Evolutionary conservation across 495 filamentous ascomycete genomes (phyloP).

Genomic region (Recurvomyces mirabilis): DNA sequence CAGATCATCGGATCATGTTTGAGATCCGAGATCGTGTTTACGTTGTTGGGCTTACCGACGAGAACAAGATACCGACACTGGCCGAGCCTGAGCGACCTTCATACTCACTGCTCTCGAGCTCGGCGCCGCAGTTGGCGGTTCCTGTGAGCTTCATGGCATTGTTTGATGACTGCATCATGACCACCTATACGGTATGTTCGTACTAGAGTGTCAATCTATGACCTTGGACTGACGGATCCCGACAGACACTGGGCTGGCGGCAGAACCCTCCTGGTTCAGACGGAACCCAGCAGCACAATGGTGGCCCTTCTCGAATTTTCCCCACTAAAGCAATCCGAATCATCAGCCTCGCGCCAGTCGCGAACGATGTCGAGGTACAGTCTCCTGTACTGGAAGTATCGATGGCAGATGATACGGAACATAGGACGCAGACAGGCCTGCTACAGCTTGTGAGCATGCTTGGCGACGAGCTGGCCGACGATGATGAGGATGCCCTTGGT

Average conservation of each 20-base stretch:
- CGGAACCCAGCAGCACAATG: neutral
- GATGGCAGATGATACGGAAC: neutral
- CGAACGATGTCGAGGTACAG: neutral
- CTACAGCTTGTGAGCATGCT: neutral
- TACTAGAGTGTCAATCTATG: neutral
- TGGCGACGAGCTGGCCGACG: neutral
- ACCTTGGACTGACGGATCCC: neutral
- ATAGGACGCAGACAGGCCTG: neutral
- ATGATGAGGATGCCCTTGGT: neutral
- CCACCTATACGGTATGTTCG: slow-evolving; percentile 7
- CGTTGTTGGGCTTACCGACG: slow-evolving; percentile 14
- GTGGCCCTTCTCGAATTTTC: slow-evolving; percentile 1
- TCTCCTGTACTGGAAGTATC: too few species aligned
- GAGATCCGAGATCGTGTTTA: slow-evolving; percentile 15
- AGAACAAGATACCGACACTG: neutral
- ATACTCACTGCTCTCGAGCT: slow-evolving; percentile 4
- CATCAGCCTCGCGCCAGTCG: slow-evolving; percentile 13
- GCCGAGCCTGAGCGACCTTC: neutral
- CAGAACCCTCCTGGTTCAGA: neutral
- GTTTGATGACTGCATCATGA: slow-evolving; percentile 22
- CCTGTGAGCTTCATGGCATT: slow-evolving; percentile 19
- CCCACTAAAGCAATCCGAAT: slow-evolving; percentile 14
- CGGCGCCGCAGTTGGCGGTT: slow-evolving; percentile 1
- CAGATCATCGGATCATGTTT: slow-evolving; percentile 13
- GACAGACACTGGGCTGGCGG: neutral